Evolutionary conservation across 1,284 basidiomycete genomes (phyloP).

Genomic region (Cryptococcus hybrid): DNA sequence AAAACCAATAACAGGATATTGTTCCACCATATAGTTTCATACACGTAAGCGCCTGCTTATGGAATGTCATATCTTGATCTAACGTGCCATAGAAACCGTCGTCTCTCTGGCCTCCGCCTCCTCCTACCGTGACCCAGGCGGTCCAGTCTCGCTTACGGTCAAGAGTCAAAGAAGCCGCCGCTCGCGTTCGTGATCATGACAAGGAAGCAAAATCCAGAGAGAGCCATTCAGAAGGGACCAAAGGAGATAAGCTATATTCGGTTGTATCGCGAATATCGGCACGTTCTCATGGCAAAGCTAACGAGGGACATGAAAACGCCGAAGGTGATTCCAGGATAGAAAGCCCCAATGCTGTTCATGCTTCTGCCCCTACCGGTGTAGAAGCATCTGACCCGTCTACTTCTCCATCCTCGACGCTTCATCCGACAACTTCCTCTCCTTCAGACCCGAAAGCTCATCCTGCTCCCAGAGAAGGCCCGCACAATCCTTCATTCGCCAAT

Average conservation of each 20-base stretch:
- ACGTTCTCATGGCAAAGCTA: background rate
- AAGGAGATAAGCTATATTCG: background rate
- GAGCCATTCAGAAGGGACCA: background rate
- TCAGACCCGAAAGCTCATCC: constrained; percentile 20
- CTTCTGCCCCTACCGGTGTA: constrained; percentile 8
- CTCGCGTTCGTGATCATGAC: constrained; percentile 26
- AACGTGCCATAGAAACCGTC: constrained; percentile 71
- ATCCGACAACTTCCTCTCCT: constrained; percentile 17
- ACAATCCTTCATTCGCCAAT: constrained; percentile 33
- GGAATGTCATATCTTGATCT: constrained; percentile 56
- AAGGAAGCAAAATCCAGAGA: background rate
- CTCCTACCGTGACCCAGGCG: constrained; percentile 63
- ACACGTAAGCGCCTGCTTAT: constrained; percentile 29
- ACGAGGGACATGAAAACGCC: no score
- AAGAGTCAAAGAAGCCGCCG: constrained; percentile 63
- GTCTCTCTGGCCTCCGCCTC: constrained; percentile 85
- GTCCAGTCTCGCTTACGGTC: constrained; percentile 64
- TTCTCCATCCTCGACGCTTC: constrained; percentile 13
- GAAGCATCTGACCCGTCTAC: constrained; percentile 8
- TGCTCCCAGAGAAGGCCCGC: constrained; percentile 19
- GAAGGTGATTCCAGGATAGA: no score
- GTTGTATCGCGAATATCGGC: background rate
- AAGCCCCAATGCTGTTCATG: background rate
- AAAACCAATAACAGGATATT: constrained; percentile 59
- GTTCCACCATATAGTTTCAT: constrained; percentile 57